A percentile compares a stretch with the other conserved stretches of the same genome.
phyloP scores from a whole-genome alignment of 108 stramenopile species.

The Fragilaria crotonensis region DNA sequence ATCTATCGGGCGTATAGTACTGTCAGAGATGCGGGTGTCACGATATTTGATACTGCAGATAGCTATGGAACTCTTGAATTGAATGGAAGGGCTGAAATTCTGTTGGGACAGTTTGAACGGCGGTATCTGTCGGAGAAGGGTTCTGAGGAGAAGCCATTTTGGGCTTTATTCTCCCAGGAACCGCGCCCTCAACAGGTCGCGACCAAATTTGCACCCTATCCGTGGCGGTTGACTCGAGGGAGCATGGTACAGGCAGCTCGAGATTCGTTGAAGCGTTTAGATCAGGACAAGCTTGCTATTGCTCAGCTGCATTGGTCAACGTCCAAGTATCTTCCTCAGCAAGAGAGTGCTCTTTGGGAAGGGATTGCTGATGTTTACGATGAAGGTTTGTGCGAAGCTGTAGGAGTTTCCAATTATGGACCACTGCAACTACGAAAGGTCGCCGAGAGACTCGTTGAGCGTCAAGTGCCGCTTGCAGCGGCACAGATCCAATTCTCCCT shows the following conservation, averaged over 20 bases:
- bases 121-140: slow-evolving; percentile 43
- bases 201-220: slow-evolving; percentile 84
- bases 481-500: slow-evolving; percentile 83
- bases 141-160: slow-evolving; percentile 3
- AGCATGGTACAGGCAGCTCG: slow-evolving; percentile 57
- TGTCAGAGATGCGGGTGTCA: slow-evolving; percentile 67
- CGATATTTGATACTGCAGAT: slow-evolving; percentile 84
- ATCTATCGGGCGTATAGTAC: slow-evolving; percentile 62
- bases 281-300: slow-evolving; percentile 68
- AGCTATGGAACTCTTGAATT: slow-evolving; percentile 75
- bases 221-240: slow-evolving; percentile 67
- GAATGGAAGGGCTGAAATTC: slow-evolving; percentile 75
- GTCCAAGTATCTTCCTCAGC: slow-evolving; percentile 74
- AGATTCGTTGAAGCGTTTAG: slow-evolving; percentile 52
- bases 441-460: slow-evolving; percentile 31
- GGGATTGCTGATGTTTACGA: slow-evolving; percentile 78
- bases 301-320: slow-evolving; percentile 83
- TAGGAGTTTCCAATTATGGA: slow-evolving; percentile 78
- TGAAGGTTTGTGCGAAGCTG: slow-evolving; percentile 62
- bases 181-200: slow-evolving; percentile 61
- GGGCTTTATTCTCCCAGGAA: neutral
- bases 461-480: slow-evolving; percentile 69
- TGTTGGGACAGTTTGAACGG: slow-evolving; percentile 73
- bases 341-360: slow-evolving; percentile 78
- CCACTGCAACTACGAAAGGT: slow-evolving; percentile 57